These are phyloP conservation scores for Mycena vitilis DNA, from an alignment of 768 basidiomycete genomes.

Conservation along the genomic window DNA sequence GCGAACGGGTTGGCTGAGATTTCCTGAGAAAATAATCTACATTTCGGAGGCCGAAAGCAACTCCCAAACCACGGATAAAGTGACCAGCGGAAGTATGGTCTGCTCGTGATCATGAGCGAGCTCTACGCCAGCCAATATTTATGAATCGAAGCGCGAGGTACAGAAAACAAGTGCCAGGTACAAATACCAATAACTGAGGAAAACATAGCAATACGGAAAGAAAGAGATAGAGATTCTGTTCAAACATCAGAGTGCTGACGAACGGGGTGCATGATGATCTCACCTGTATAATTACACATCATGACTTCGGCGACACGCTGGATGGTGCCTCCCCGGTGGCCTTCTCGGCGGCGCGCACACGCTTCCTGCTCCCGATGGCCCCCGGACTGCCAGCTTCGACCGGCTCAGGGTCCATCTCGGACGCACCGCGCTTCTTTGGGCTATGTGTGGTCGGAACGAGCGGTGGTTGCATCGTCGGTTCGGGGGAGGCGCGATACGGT, in stretches of 20 bases:
- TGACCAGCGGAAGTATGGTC: too few relatives aligned
- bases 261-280: background rate
- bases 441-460: background rate
- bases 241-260: background rate
- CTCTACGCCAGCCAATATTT: too few relatives aligned
- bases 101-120: too few relatives aligned
- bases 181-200: too few relatives aligned
- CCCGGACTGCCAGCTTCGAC: background rate
- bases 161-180: too few relatives aligned
- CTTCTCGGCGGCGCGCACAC: background rate
- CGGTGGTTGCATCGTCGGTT: background rate
- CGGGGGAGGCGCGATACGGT: background rate
- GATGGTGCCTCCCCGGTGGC: conserved; percentile 30
- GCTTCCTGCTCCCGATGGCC: conserved; percentile 43
- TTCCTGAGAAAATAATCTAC: too few relatives aligned
- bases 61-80: too few relatives aligned
- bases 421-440: conserved; percentile 2
- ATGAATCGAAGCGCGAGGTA: too few relatives aligned
- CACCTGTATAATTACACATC: background rate
- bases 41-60: too few relatives aligned
- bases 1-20: too few relatives aligned
- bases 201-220: too few relatives aligned
- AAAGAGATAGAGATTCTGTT: too few relatives aligned
- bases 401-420: conserved; percentile 45
- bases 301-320: background rate